A percentile compares a stretch with the other conserved stretches of the same genome.
Conservation (phyloP, 768 basidiomycete genomes). For the Candolleomyces aberdarensis region DNA sequence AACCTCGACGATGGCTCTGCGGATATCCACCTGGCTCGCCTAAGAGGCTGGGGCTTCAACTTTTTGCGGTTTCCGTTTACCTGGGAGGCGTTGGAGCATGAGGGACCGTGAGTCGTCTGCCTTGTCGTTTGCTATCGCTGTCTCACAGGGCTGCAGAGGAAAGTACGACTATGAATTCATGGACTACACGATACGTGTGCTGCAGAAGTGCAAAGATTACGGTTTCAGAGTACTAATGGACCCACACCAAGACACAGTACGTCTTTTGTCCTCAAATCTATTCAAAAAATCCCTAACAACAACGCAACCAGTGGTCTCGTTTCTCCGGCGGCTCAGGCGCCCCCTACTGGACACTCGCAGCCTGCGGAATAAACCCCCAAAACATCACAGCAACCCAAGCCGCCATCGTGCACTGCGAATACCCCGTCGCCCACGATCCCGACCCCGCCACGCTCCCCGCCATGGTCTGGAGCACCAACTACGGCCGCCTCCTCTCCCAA, state of each 20-base stretch:
- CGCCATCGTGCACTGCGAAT: conserved; percentile 88
- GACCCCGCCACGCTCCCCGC: conserved; percentile 77
- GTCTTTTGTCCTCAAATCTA: conserved; percentile 27
- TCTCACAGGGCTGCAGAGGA: conserved; percentile 46
- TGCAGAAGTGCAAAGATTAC: conserved; percentile 89
- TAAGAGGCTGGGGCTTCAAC: conserved; percentile 94
- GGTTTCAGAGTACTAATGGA: conserved; percentile 93
- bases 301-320: conserved; percentile 77
- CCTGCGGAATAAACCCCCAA: conserved; percentile 86
- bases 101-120: conserved; percentile 80
- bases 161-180: conserved; percentile 90
- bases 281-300: background rate
- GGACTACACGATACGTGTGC: conserved; percentile 82
- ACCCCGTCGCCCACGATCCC: conserved; percentile 57
- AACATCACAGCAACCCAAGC: conserved; percentile 84
- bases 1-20: conserved; percentile 83
- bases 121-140: conserved; percentile 5
- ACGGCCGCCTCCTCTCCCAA: conserved; percentile 81
- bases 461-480: conserved; percentile 98
- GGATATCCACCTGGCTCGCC: conserved; percentile 80
- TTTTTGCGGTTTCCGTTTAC: conserved; percentile 80
- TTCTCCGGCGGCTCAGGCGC: conserved; percentile 95
- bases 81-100: conserved; percentile 94
- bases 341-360: conserved; percentile 88
- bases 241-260: conserved; percentile 92